Evolutionary conservation across 208 protist species (phyloP).

Genomic region (Trypanosoma mega): DNA sequence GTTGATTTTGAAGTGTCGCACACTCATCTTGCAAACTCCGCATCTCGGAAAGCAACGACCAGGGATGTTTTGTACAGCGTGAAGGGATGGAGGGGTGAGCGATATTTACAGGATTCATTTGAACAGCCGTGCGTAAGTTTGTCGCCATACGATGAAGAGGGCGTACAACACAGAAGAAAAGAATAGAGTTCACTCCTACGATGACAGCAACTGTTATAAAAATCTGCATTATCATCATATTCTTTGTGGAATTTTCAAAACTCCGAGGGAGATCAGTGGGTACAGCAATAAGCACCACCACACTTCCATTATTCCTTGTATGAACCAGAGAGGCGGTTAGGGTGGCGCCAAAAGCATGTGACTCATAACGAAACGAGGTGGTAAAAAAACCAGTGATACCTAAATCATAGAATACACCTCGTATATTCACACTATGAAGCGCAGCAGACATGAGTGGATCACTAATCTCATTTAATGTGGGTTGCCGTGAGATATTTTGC

Average conservation of each 20-base stretch:
- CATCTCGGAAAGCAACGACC: slow-evolving; percentile 1
- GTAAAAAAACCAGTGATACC: background rate
- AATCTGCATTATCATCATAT: background rate
- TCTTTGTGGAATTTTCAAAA: no score
- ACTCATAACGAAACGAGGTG: background rate
- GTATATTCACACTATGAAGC: slow-evolving; percentile 2
- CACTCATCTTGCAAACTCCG: background rate
- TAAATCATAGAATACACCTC: background rate
- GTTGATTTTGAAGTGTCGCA: slow-evolving; percentile 9
- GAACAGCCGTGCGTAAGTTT: slow-evolving; percentile 5
- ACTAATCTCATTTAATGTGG: background rate
- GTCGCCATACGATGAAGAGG: slow-evolving; percentile 6
- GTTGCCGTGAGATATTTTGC: no score
- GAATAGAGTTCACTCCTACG: background rate
- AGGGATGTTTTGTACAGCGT: background rate
- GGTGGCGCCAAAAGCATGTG: background rate
- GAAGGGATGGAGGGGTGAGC: no score
- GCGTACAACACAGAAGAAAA: background rate
- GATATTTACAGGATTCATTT: no score
- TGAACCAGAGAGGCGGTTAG: background rate
- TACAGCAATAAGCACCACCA: background rate
- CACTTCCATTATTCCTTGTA: background rate
- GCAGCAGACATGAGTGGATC: slow-evolving; percentile 7
- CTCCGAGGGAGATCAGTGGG: no score
- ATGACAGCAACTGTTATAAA: background rate